Evolutionary conservation across 148 eudicot genomes (phyloP), one percentile per base, ranked within the genome.

Genomic region (Fagopyrum tataricum): DNA sequence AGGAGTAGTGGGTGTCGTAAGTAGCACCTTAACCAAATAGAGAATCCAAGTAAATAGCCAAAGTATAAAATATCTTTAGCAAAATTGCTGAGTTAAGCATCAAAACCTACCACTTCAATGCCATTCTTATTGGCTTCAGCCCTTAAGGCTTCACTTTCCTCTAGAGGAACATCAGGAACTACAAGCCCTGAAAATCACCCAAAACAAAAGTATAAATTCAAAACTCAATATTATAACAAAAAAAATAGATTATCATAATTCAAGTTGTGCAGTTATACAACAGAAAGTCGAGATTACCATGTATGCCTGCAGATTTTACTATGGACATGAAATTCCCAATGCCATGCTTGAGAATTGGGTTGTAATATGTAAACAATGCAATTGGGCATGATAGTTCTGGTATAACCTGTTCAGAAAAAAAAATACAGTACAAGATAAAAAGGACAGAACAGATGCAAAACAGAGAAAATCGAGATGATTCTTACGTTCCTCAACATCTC

Each of bases 1-100:
- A 26, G 98, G 98, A 55, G 98, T 94, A 31, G 98, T 91, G 64
- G 98, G 98, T 55, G 98, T 94, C 4, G 98, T 94, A 58, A 94
- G 85, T 41, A 67, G 71, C 46, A 67, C 71, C 71, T 43, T 15
- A 40, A 14, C 44, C 44, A 26, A 62, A 58, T 58, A 9, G 39
- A 24, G 39, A 58, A 24, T 5, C 39, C 20, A 1, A 24, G 66
- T 58, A 12, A 58, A 58, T 24, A 4, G 37, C 37, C 37, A 31
- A 31, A 31, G 37, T 31, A 31, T 31, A 4, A 4, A 7, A 44
- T 0, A 5, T 1, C n/a, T n/a, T 9, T 47, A 47, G 21, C 23
- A 55, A 18, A 21, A 58, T 9, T 23, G 15, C 10, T 23, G 40
- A 59, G n/a, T 41, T 64, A 44, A 46, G 20, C 17, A 8, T 11